Evolutionary conservation across 352 stramenopile genomes (phyloP).

Genomic region (Blastocystis sp.): DNA sequence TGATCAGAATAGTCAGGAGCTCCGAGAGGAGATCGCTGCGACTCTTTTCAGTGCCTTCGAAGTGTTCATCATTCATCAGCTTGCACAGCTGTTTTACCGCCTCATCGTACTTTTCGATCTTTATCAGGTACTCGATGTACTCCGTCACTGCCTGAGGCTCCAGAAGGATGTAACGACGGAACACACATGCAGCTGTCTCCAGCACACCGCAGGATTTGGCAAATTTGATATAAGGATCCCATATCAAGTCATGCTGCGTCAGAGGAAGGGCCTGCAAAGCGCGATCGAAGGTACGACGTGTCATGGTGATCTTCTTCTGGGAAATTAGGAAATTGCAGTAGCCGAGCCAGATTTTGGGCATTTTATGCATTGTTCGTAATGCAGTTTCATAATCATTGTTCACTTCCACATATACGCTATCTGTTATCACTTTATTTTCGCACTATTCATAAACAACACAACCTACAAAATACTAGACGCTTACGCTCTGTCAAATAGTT

Average conservation of each 20-base stretch:
- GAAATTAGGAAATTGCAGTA: conserved; percentile 76
- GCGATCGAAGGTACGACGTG: conserved; percentile 84
- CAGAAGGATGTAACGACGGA: conserved; percentile 76
- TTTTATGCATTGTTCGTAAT: conserved; percentile 84
- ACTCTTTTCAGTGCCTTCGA: conserved; percentile 68
- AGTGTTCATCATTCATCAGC: conserved; percentile 74
- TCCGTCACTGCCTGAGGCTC: conserved; percentile 70
- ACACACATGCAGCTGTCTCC: conserved; percentile 77
- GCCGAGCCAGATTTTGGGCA: conserved; percentile 87
- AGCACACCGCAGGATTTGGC: conserved; percentile 74
- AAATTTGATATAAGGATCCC: conserved; percentile 83
- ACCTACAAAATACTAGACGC: conserved; percentile 64
- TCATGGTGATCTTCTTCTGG: conserved; percentile 73
- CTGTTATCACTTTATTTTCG: conserved; percentile 65
- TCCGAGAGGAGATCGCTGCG: conserved; percentile 91
- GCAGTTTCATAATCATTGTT: conserved; percentile 75
- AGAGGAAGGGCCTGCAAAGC: conserved; percentile 88
- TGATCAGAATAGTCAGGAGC: conserved; percentile 88
- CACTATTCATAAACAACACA: conserved; percentile 33
- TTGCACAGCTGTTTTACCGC: conserved; percentile 76
- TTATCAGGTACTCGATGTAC: conserved; percentile 69
- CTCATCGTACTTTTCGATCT: conserved; percentile 73
- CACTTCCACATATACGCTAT: conserved; percentile 66
- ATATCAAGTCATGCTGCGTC: conserved; percentile 93
- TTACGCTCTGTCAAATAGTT: conserved; percentile 74